These are phyloP conservation scores for Striga asiatica DNA, from an alignment of 257 asterid species.

Conservation along the genomic window DNA sequence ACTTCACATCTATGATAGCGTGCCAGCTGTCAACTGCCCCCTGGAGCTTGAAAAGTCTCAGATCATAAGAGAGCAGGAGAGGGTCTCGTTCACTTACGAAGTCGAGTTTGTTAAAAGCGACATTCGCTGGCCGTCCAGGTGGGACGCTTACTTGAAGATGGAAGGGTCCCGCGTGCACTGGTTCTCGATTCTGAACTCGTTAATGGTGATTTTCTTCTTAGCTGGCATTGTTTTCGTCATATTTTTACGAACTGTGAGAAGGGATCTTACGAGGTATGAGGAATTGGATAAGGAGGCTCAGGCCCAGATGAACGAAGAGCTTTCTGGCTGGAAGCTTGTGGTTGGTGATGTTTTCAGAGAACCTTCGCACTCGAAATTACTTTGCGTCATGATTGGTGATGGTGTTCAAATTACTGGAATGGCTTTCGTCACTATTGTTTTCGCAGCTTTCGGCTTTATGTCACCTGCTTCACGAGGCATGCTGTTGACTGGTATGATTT, in stretches of 20 bases:
- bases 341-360: conserved; percentile 85
- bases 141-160: conserved; percentile 87
- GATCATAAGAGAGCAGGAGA: conserved; percentile 53
- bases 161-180: conserved; percentile 86
- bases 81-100: conserved; percentile 69
- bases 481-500: conserved; percentile 77
- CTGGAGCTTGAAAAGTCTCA: conserved; percentile 52
- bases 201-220: conserved; percentile 77
- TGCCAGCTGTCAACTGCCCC: conserved; percentile 44
- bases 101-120: conserved; percentile 68
- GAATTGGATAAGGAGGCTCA: conserved; percentile 82
- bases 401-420: conserved; percentile 76
- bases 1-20: conserved; percentile 43
- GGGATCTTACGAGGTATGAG: conserved; percentile 78
- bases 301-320: conserved; percentile 86
- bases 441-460: conserved; percentile 79
- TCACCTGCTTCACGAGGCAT: conserved; percentile 92
- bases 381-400: conserved; percentile 70
- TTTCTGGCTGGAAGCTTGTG: conserved; percentile 88
- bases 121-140: conserved; percentile 77
- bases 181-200: conserved; percentile 75
- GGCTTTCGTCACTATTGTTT: conserved; percentile 66
- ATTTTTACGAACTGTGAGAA: conserved; percentile 71
- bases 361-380: conserved; percentile 56
- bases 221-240: conserved; percentile 84